Evolutionary conservation across 768 basidiomycete species (phyloP).

Genomic region (Lyophyllum atratum): DNA sequence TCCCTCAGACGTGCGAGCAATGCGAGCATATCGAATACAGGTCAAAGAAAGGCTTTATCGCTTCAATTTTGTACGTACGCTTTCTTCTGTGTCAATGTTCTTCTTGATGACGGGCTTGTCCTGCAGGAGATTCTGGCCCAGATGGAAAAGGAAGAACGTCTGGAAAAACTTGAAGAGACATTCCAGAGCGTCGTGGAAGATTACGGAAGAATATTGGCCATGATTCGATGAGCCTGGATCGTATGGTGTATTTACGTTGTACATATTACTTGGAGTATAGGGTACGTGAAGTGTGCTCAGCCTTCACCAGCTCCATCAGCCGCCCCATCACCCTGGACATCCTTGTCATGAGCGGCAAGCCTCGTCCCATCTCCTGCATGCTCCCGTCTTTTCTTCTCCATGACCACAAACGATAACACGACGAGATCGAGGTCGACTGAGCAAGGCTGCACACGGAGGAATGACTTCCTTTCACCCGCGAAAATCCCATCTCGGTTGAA

Average conservation of each 20-base stretch:
- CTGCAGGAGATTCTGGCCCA: slow-evolving; percentile 83
- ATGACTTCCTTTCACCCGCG: slow-evolving; percentile 46
- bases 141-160: slow-evolving; percentile 82
- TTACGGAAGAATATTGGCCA: slow-evolving; percentile 76
- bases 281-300: neutral
- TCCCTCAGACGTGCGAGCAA: slow-evolving; percentile 50
- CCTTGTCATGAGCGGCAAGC: slow-evolving; percentile 32
- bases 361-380: slow-evolving; percentile 31
- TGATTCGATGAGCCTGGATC: slow-evolving; percentile 36
- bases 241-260: slow-evolving; percentile 1
- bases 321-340: slow-evolving; percentile 40
- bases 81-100: neutral
- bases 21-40: slow-evolving; percentile 78
- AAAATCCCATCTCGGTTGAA: slow-evolving; percentile 46
- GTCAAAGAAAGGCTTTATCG: slow-evolving; percentile 94
- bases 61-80: slow-evolving; percentile 84
- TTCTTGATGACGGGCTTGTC: neutral
- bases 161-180: slow-evolving; percentile 91
- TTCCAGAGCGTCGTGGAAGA: slow-evolving; percentile 85
- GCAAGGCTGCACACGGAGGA: slow-evolving; percentile 48
- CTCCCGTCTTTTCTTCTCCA: slow-evolving; percentile 56
- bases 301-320: slow-evolving; percentile 26
- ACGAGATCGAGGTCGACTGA: slow-evolving; percentile 53
- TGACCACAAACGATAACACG: slow-evolving; percentile 54
- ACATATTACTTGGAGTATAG: neutral